Evolutionary conservation across 352 stramenopile species (phyloP), one percentile per base, ranked within the genome.

Genomic region (Phytophthora pini): DNA sequence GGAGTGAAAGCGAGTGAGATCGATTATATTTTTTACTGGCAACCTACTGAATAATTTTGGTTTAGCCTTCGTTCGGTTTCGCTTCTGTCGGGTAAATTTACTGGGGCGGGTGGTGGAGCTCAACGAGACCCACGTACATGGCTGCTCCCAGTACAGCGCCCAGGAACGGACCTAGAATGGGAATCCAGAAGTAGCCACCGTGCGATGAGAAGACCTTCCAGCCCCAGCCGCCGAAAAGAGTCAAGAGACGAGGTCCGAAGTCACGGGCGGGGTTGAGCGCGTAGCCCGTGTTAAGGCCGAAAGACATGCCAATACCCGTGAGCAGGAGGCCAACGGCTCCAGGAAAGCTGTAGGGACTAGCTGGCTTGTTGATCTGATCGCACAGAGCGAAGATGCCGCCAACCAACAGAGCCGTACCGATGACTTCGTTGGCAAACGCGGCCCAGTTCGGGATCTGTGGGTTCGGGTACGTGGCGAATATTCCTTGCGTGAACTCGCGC

Each of bases 131-230:
- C 4, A 77, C 86, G 65, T 94, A 94, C 22, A 77, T 72, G 50
- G 80, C 70, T n/a, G 73, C 79, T 32, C 86, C 84, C 8, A 88
- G 61, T 24, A 89, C 68, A 2, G 71, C 85, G 10, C 85, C 85
- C 26, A 91, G 72, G 64, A 92, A 86, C 43, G 85, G 85, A 2
- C 83, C 85, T n/a, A 92, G 52, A 52, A 87, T 77, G 12, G 83
- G 83, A 43, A 92, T 83, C 83, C 78, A 91, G 61, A 94, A 94
- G 77, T 92, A 94, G 4, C 80, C 72, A 41, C 84, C 80, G 53
- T 72, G 73, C 10, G 53, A 61, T 5, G 53, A 48, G 40, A 52
- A 83, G 13, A 80, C 69, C 45, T 80, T 66, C 65, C 68, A 79
- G 38, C 75, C 72, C 72, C 72, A 83, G 8, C 75, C 75, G 26